phyloP scores from a whole-genome alignment of 108 stramenopile genomes.

The Skeletonema marinoi region DNA sequence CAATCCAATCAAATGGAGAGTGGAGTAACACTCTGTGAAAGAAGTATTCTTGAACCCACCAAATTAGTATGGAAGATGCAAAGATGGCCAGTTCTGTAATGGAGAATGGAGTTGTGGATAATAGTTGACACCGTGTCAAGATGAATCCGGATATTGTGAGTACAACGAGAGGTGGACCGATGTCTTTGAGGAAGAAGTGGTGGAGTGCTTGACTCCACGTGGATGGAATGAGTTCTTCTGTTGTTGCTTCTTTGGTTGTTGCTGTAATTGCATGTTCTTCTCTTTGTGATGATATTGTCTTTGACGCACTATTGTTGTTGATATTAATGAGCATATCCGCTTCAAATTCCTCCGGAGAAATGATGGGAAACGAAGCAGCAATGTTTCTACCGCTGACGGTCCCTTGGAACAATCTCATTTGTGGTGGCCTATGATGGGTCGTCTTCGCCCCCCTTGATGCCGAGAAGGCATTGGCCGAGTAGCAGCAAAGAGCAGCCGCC shows the following conservation, averaged over 20 bases:
- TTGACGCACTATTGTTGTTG: not conserved
- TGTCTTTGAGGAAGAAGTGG: conserved; percentile 36
- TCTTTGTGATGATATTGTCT: not conserved
- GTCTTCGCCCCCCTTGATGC: too few species aligned
- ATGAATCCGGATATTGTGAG: conserved; percentile 30
- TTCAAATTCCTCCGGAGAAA: too few species aligned
- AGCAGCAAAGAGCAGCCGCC: too few species aligned
- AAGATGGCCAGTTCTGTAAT: conserved; percentile 36
- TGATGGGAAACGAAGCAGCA: too few species aligned
- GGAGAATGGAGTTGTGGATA: conserved; percentile 15
- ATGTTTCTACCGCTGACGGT: too few species aligned
- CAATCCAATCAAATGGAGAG: conserved; percentile 64
- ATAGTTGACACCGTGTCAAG: conserved; percentile 12
- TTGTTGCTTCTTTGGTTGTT: not conserved
- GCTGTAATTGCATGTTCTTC: not conserved
- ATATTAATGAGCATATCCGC: too few species aligned
- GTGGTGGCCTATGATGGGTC: too few species aligned
- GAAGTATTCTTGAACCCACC: conserved; percentile 75
- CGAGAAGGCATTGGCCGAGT: too few species aligned
- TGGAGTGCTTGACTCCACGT: conserved; percentile 38
- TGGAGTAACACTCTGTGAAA: conserved; percentile 58
- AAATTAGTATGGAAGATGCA: conserved; percentile 39
- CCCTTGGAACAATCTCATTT: too few species aligned
- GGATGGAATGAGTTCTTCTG: conserved; percentile 23
- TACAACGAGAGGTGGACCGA: conserved; percentile 45